A percentile compares a stretch with the other conserved stretches of the same genome.
These are phyloP conservation scores for Fusarium sp. DNA, from an alignment of 2,329 filamentous ascomycete species.

Conservation along the genomic window DNA sequence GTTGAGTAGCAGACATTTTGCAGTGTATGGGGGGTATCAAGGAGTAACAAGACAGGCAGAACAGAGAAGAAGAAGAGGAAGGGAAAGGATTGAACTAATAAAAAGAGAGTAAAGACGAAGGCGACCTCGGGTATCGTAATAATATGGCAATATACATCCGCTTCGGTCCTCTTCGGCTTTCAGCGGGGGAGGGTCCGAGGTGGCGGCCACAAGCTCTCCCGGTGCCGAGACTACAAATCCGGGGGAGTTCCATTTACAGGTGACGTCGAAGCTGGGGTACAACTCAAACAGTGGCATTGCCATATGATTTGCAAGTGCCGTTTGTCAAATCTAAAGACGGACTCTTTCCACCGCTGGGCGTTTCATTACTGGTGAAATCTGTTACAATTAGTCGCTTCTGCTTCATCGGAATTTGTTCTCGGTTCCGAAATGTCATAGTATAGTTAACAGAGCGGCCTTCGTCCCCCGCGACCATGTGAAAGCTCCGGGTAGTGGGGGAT, in stretches of 20 bases:
- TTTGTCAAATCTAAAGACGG: background rate
- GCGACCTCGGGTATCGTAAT: constrained; percentile 42
- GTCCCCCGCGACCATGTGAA: constrained; percentile 38
- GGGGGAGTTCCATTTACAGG: constrained; percentile 17
- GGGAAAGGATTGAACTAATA: constrained; percentile 11
- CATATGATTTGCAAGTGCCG: background rate
- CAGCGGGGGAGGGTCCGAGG: constrained; percentile 47
- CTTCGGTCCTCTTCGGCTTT: constrained; percentile 57
- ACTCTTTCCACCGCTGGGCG: background rate
- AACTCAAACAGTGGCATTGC: background rate
- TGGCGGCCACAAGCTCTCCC: constrained; percentile 38
- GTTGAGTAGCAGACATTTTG: constrained; percentile 45
- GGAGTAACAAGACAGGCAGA: constrained; percentile 10
- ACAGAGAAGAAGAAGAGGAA: background rate
- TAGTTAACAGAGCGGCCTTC: constrained; percentile 27
- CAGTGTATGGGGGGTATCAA: constrained; percentile 16
- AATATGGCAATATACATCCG: constrained; percentile 1
- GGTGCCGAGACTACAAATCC: constrained; percentile 43
- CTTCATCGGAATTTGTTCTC: constrained; percentile 3
- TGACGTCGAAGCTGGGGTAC: constrained; percentile 32
- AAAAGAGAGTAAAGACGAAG: background rate
- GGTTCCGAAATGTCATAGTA: constrained; percentile 10
- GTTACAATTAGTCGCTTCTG: background rate
- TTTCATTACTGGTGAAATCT: background rate
- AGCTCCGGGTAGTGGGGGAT: constrained; percentile 17